Base-by-base conservation (phyloP, 108 stramenopile species). In the Nitzschia sp. region DNA sequence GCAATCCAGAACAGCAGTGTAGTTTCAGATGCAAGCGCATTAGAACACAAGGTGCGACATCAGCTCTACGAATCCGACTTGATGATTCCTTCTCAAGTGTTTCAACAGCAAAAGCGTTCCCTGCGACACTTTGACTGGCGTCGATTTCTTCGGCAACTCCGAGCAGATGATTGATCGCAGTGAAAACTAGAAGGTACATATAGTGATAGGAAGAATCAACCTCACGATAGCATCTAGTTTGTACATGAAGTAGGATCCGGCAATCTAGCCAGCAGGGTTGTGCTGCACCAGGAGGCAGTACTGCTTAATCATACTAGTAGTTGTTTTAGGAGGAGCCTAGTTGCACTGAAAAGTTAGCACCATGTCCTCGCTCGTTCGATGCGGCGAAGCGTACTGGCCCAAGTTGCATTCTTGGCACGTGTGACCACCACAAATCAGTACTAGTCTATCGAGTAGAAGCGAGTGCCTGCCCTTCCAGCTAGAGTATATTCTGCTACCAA, bases 121-220 rank as follows among this genome's bases (percentile, higher is more conserved):
- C 39, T 67, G 34, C 57, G 66, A 17, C 66, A 67, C 9, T 67
- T 67, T 26, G 53, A 67, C 38, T 67, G 55, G 56, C 14, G 29
- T 11, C 52, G 14, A 3, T 67, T 67, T 20, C 66, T 67, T 19
- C 34, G 10, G 12, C 52, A 67, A 19, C 54, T 67, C 22, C 21
- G 50, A 19, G 39, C 15, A 0, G 59, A 39, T 41, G 3, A 5
- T 34, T 34, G 29, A 34, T 34, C 5, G 1, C 29, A 34, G 29
- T 5, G 5, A 3, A 34, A 34, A 1, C 29, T 34, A 34, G 5
- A 34, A 34, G n/a, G n/a, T n/a, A n/a, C n/a, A n/a, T n/a, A n/a
- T n/a, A n/a, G n/a, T n/a, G n/a, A n/a, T n/a, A n/a, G n/a, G n/a
- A n/a, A n/a, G n/a, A n/a, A n/a, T n/a, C n/a, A n/a, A n/a, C n/a